Percentiles rank a stretch among this genome's conserved stretches.
phyloP scores from a whole-genome alignment of 1,139 yeast genomes.

The Waltiozyma sp. region DNA sequence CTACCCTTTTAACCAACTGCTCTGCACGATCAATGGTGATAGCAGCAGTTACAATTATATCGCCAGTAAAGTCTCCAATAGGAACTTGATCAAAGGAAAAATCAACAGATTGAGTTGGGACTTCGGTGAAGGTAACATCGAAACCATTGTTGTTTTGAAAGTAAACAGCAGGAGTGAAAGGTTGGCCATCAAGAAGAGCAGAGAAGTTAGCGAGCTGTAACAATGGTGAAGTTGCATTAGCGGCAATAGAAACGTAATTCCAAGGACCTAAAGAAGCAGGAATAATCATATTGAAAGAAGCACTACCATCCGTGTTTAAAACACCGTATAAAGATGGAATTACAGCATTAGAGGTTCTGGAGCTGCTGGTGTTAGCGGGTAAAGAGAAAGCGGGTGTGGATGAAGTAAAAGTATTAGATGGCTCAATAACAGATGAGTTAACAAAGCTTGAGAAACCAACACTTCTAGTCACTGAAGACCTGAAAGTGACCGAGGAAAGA shows the following conservation, averaged over 20 bases:
- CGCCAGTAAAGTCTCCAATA: background rate
- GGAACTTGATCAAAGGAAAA: background rate
- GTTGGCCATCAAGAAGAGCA: background rate
- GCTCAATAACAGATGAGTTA: no score
- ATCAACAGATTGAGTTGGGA: background rate
- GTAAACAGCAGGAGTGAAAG: background rate
- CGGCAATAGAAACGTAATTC: background rate
- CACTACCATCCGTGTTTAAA: background rate
- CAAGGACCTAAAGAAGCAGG: background rate
- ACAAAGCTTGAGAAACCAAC: background rate
- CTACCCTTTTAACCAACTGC: background rate
- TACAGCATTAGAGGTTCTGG: background rate
- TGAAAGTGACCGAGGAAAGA: background rate
- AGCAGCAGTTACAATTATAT: background rate
- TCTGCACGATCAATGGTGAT: background rate
- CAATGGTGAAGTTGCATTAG: background rate
- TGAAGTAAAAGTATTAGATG: background rate
- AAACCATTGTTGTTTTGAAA: background rate
- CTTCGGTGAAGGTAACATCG: background rate
- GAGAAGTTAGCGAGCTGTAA: background rate
- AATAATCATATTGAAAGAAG: background rate
- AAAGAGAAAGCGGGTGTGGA: background rate
- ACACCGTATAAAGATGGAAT: background rate
- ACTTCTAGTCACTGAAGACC: background rate
- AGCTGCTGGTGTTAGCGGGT: no score